Evolutionary conservation across 2,329 filamentous ascomycete species (phyloP), one percentile per base, ranked within the genome.

Genomic region (Bisporella sp.): DNA sequence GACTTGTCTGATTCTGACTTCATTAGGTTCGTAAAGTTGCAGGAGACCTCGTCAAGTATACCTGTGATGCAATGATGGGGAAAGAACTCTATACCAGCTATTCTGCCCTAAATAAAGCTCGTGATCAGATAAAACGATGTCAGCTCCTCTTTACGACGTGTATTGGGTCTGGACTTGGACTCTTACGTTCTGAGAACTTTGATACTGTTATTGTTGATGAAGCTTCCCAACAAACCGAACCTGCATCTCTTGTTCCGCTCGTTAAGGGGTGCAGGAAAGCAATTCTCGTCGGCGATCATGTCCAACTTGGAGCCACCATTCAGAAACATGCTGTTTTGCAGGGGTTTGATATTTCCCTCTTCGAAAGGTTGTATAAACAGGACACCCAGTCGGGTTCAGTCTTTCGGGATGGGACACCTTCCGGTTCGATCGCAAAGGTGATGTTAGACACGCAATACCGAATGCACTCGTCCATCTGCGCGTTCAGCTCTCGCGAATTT

Each of bases 161-260:
- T 47, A 68, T 67, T 21, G 70, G 71, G 13, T 64, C 70, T 9
- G 69, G 66, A 0, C 59, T 73, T 0, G 71, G 71, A 0, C 55
- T 75, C 4, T 63, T 74, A 4, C 67, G 70, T n/a, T 59, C 56
- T 3, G 61, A 72, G 47, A 35, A 13, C 28, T 51, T 45, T 41
- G 62, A 68, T 31, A 66, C 66, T 5, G 69, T 73, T n/a, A 66
- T 74, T 49, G 63, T 75, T 5, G 71, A 73, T 49, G 71, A 75
- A 60, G 72, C 73, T 5, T 75, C 72, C 2, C 72, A 75, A 52
- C 70, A 71, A 49, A 73, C 70, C 0, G 72, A 75, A 50, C 66
- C 71, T 0, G 65, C 60, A 1, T 68, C 68, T 3, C 56, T 74
- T 1, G 62, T 73, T 0, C 70, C 68, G 3, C 60, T 73, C 3